phyloP scores from a whole-genome alignment of 2,329 filamentous ascomycete genomes.

The Tympanopsis confertula region DNA sequence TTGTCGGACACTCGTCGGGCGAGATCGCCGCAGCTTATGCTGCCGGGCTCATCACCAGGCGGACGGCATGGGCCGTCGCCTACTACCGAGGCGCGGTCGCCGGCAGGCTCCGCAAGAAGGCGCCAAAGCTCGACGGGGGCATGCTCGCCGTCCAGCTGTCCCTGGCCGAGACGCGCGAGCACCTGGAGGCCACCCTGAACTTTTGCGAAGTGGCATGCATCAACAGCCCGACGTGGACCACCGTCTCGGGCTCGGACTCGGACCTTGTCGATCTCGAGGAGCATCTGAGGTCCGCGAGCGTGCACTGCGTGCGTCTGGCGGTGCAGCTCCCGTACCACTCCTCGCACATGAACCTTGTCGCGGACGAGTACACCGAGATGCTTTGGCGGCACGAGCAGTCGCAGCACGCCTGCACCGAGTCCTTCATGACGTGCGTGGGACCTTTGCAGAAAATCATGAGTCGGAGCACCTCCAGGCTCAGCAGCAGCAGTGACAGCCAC shows the following conservation, averaged over 20 bases:
- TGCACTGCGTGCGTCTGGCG: slow-evolving; percentile 22
- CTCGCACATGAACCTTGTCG: slow-evolving; percentile 26
- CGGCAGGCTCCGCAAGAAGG: slow-evolving; percentile 17
- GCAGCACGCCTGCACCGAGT: slow-evolving; percentile 6
- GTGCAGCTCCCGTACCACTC: slow-evolving; percentile 32
- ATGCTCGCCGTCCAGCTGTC: slow-evolving; percentile 30
- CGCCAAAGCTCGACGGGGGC: slow-evolving; percentile 17
- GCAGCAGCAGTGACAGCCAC: too few species aligned
- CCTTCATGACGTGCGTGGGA: slow-evolving; percentile 7
- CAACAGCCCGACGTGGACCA: slow-evolving; percentile 29
- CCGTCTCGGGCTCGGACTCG: slow-evolving; percentile 25
- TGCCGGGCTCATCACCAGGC: slow-evolving; percentile 18
- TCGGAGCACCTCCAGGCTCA: not conserved
- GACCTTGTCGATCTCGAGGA: slow-evolving; percentile 17
- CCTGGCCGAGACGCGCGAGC: slow-evolving; percentile 10
- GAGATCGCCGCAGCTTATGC: slow-evolving; percentile 33
- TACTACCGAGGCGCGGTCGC: slow-evolving; percentile 26
- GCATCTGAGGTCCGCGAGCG: slow-evolving; percentile 14
- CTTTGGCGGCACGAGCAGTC: too few species aligned
- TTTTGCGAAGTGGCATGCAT: slow-evolving; percentile 26
- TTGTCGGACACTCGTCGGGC: slow-evolving; percentile 33
- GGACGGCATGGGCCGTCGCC: slow-evolving; percentile 26
- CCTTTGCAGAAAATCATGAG: slow-evolving; percentile 3
- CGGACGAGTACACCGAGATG: slow-evolving; percentile 17
- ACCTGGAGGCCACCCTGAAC: slow-evolving; percentile 10